Conservation (phyloP, 2,329 filamentous ascomycete genomes). For the Nemania sp. region DNA sequence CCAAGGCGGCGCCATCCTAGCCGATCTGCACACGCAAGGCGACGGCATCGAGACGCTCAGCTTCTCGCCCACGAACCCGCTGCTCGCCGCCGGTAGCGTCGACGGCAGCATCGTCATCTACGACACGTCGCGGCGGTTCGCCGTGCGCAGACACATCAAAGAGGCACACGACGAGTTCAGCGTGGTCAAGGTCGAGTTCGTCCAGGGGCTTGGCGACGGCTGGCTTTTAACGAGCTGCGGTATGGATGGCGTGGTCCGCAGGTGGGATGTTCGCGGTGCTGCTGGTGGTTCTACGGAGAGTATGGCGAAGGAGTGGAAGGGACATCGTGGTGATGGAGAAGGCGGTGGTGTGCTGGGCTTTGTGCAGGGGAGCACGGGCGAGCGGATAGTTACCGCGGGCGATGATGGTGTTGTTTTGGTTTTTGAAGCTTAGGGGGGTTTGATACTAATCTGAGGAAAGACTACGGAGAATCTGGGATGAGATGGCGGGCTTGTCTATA, state of each 20-base stretch:
- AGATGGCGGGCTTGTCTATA: no score
- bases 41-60: constrained; percentile 76
- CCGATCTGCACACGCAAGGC: constrained; percentile 76
- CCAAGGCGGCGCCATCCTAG: constrained; percentile 67
- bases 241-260: constrained; percentile 85
- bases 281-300: constrained; percentile 59
- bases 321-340: constrained; percentile 82
- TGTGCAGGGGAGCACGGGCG: constrained; percentile 76
- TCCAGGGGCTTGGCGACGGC: constrained; percentile 54
- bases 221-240: constrained; percentile 86
- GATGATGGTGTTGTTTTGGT: constrained; percentile 77
- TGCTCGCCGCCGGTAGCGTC: constrained; percentile 68
- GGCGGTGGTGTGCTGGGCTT: constrained; percentile 89
- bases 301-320: constrained; percentile 86
- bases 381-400: constrained; percentile 82
- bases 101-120: constrained; percentile 82
- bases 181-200: constrained; percentile 91
- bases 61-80: constrained; percentile 55
- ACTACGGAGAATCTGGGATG: no score
- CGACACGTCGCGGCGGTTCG: constrained; percentile 83
- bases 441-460: no score
- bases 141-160: constrained; percentile 78
- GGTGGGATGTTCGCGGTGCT: constrained; percentile 77
- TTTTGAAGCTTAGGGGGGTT: constrained; percentile 58
- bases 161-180: constrained; percentile 86